phyloP scores from a whole-genome alignment of 106 monocot species.

The Ottelia alismoides region DNA sequence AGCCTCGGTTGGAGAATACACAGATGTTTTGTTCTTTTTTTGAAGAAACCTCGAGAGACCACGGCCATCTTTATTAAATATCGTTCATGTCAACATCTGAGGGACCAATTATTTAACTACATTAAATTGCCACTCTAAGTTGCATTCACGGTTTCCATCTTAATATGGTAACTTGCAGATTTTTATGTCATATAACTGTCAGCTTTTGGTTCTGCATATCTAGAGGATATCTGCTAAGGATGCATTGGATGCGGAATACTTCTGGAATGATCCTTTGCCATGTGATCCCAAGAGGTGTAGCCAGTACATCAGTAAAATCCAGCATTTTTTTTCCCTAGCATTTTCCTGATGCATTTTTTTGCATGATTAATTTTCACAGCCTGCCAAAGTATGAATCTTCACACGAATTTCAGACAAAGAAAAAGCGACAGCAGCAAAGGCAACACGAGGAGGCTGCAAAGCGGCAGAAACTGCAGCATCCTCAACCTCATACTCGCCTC shows the following conservation, averaged over 20 bases:
- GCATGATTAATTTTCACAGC: too few relatives aligned
- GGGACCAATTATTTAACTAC: too few relatives aligned
- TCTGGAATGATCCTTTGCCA: slow-evolving; percentile 92
- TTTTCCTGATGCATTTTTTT: not conserved
- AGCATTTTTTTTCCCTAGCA: not conserved
- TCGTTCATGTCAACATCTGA: too few relatives aligned
- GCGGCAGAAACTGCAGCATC: slow-evolving; percentile 77
- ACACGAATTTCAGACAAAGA: slow-evolving; percentile 95
- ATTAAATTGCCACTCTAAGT: too few relatives aligned
- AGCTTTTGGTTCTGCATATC: too few relatives aligned
- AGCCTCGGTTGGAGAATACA: too few relatives aligned
- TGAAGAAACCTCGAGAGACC: too few relatives aligned
- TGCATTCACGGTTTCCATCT: too few relatives aligned
- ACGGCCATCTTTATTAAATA: too few relatives aligned
- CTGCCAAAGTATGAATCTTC: slow-evolving; percentile 94
- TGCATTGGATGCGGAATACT: slow-evolving; percentile 96
- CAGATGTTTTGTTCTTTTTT: too few relatives aligned
- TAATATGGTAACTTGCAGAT: too few relatives aligned
- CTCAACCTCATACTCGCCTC: slow-evolving; percentile 66
- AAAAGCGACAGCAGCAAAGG: slow-evolving; percentile 85
- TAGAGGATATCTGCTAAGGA: slow-evolving; percentile 97
- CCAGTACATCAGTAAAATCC: not conserved
- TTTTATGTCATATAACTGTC: too few relatives aligned
- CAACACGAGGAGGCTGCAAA: slow-evolving; percentile 89
- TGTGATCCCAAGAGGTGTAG: slow-evolving; percentile 94